These are phyloP conservation scores for Nepenthes mirabilis DNA, from an alignment of 148 eudicot genomes.

Conservation along the genomic window DNA sequence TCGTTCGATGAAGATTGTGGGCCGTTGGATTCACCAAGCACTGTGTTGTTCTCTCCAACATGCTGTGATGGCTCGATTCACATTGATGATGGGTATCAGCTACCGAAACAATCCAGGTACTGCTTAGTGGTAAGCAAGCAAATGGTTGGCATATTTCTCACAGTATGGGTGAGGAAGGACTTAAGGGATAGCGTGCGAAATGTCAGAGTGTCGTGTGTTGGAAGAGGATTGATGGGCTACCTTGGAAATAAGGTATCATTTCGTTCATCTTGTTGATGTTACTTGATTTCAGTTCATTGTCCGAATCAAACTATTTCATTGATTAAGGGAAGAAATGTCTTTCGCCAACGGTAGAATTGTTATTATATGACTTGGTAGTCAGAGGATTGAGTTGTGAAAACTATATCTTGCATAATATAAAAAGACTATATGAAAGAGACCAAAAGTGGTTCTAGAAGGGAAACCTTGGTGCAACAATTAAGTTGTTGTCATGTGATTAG, in stretches of 20 bases:
- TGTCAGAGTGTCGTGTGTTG: slow-evolving; percentile 42
- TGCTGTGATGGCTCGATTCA: slow-evolving; percentile 24
- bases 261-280: background rate
- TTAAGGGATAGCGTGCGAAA: slow-evolving; percentile 58
- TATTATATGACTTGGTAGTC: no score
- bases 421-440: no score
- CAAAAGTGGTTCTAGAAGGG: no score
- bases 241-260: slow-evolving; percentile 72
- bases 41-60: slow-evolving; percentile 44
- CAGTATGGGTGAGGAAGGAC: slow-evolving; percentile 63
- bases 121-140: slow-evolving; percentile 73
- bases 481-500: no score
- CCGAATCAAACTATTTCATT: background rate
- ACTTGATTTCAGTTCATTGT: background rate
- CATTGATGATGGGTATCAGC: slow-evolving; percentile 26
- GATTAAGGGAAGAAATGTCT: background rate
- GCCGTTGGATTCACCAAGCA: slow-evolving; percentile 64
- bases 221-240: slow-evolving; percentile 56
- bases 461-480: no score
- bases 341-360: no score
- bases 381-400: no score
- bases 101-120: slow-evolving; percentile 40
- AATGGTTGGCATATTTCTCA: slow-evolving; percentile 36
- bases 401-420: no score
- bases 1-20: slow-evolving; percentile 75